Base-by-base conservation (phyloP, 768 basidiomycete genomes). In the Dictyophora rubrovolvata region DNA sequence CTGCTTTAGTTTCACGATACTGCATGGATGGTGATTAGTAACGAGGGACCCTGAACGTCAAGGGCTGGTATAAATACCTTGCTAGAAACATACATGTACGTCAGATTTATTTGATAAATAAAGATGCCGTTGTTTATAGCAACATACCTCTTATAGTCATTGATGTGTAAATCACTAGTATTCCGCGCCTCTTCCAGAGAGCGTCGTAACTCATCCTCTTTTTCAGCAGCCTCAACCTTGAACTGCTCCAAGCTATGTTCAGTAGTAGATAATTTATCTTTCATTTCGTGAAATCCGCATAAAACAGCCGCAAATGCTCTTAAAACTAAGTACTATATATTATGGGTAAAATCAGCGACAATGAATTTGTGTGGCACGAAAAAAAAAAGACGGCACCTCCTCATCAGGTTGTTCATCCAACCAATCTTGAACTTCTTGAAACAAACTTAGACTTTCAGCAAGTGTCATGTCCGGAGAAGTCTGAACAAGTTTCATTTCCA, bases 371-470 rank as follows among this genome's bases (percentile, higher is more conserved):
- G 21, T 33, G 9, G 17, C 23, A 5, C 47, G 10, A 8, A 50
- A n/a, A 53, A 8, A 12, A 18, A 34, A 34, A 17, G 22, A 20
- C 17, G 33, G 9, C n/a, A 59, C 57, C 48, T 59, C 57, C 14
- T 59, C 49, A 17, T 59, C 23, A 10, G 49, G 9, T 23, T 59
- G 49, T 37, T 48, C 57, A 5, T 59, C 57, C 22, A 59, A 53
- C 57, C 57, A 59, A 6, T 59, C 57, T 42, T 59, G 57, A 52
- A 59, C 57, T 48, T 59, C 57, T n/a, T 59, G 57, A 52, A 59
- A 59, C 35, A 59, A 37, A 51, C 22, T 51, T 37, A 59, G 20
- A 21, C 57, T 52, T 28, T 59, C 57, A 1, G 50, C 48, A 14
- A 59, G 57, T 10, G 57, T 59, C 48, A 59, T 59, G 2, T 59